These are phyloP conservation scores for Quercus tomentella DNA, from an alignment of 331 rosid genomes.

Conservation along the genomic window DNA sequence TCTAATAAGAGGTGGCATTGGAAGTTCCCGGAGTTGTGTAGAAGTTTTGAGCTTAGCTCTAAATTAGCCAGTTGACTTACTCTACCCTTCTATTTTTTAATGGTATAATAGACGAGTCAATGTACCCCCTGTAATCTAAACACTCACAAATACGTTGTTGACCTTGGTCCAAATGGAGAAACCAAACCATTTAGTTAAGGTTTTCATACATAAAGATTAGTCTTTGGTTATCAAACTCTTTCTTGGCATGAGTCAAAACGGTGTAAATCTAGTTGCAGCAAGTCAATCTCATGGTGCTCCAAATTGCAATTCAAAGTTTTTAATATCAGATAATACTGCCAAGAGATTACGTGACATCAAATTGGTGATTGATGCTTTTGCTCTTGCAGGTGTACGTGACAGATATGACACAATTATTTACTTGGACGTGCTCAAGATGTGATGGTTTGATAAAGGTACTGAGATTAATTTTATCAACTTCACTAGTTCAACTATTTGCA, in stretches of 20 bases:
- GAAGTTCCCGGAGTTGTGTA: background rate
- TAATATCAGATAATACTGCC: background rate
- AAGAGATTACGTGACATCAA: slow-evolving; percentile 5
- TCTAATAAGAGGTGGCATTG: background rate
- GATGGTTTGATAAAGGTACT: slow-evolving; percentile 76
- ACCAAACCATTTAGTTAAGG: background rate
- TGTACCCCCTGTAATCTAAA: background rate
- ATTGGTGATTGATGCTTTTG: slow-evolving; percentile 24
- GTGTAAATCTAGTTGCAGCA: slow-evolving; percentile 5
- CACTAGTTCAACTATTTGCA: background rate
- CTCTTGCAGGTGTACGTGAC: slow-evolving; percentile 77
- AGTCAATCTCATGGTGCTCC: background rate
- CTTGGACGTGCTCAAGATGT: slow-evolving; percentile 91
- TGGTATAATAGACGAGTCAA: background rate
- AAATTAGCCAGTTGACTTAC: background rate
- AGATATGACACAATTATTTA: slow-evolving; percentile 76
- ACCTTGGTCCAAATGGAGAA: slow-evolving; percentile 10
- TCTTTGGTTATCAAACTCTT: background rate
- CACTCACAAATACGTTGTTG: background rate
- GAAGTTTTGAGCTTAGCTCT: background rate
- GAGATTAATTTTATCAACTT: slow-evolving; percentile 12
- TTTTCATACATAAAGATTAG: slow-evolving; percentile 12
- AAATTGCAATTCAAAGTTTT: background rate
- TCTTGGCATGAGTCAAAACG: background rate
- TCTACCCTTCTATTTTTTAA: background rate